Base-by-base conservation (phyloP, 768 basidiomycete genomes). In the Boletus coccyginus region DNA sequence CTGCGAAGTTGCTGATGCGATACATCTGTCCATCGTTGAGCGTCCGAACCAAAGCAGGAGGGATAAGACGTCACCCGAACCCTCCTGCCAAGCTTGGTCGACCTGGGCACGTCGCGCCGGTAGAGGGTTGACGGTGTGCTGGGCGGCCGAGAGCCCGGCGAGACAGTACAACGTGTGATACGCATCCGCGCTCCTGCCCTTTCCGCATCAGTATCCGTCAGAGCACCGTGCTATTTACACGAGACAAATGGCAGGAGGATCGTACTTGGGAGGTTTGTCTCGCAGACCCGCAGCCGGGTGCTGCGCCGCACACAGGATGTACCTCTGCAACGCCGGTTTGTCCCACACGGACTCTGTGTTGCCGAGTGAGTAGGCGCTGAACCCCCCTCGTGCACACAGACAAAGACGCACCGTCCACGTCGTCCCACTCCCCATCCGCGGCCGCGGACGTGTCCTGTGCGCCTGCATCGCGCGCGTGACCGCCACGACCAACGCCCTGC, bases 131-230 rank as follows among this genome's bases (percentile, higher is more conserved):
- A 94, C 79, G 41, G 77, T 81, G 60, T 98, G 94, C 66, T 98
- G 97, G 0, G 96, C 91, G 0, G 84, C 77, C 0, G 96, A 92
- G 17, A 97, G 79, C 13, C 97, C 97, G 6, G 94, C 82, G 3
- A 98, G 81, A 66, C 92, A 95, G 71, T 96, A 98, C 36, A 92
- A 74, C 0, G 96, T 97, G 66, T 99, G 97, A 68, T 99, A 99
- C 39, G 92, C 81, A 68, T 99, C 97, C n/a, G 94, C 76, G n/a
- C 73, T 72, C 72, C 94, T 95, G 61, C 17, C 16, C 27, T 33
- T 45, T 19, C 5, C 8, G n/a, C 1, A 40, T 62, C n/a, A 62
- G 42, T n/a, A 32, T 16, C 4, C n/a, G n/a, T 29, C 19, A 16
- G 16, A 35, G 33, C 2, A 21, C 21, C 21, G 21, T 21, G 21